These are phyloP conservation scores for Colletotrichum brevisporum DNA, from an alignment of 2,329 filamentous ascomycete species.

Conservation along the genomic window DNA sequence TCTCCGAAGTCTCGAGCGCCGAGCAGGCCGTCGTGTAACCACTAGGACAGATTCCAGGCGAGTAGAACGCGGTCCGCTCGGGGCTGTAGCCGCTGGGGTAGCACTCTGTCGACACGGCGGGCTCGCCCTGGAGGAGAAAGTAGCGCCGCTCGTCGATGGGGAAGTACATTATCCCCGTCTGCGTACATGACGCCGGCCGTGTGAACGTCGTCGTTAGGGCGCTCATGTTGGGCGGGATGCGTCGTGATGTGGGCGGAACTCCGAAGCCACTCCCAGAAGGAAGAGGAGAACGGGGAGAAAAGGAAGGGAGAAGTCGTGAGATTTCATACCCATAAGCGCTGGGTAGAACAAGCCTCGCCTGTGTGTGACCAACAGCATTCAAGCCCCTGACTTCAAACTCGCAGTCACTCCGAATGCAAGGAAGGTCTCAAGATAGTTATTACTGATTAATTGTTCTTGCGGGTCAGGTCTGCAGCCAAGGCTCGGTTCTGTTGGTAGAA, in stretches of 20 bases:
- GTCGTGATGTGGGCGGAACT: too few relatives aligned
- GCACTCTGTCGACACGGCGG: not conserved
- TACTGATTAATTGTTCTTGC: too few relatives aligned
- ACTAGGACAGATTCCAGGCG: slow-evolving; percentile 1
- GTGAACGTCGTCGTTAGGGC: slow-evolving; percentile 8
- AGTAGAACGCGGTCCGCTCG: not conserved
- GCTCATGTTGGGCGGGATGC: not conserved
- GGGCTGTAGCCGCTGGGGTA: slow-evolving; percentile 4
- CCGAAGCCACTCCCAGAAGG: not conserved
- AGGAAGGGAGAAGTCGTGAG: not conserved
- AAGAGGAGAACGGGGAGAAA: not conserved
- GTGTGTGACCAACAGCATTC: too few relatives aligned
- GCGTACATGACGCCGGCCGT: slow-evolving; percentile 8
- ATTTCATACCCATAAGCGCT: too few relatives aligned
- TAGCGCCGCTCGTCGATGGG: slow-evolving; percentile 4
- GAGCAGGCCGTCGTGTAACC: slow-evolving; percentile 10
- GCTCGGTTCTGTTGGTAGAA: too few relatives aligned
- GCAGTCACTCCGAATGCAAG: too few relatives aligned
- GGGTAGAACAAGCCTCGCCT: too few relatives aligned
- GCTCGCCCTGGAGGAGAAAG: slow-evolving; percentile 9
- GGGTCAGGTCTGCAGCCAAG: too few relatives aligned
- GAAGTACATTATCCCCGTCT: not conserved
- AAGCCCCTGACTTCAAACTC: too few relatives aligned
- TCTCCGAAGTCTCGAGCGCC: not conserved
- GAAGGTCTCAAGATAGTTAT: too few relatives aligned